Percentiles rank a stretch among this genome's conserved stretches.
Conservation (phyloP, 1,284 basidiomycete genomes). For the Rugosomyces carneus region DNA sequence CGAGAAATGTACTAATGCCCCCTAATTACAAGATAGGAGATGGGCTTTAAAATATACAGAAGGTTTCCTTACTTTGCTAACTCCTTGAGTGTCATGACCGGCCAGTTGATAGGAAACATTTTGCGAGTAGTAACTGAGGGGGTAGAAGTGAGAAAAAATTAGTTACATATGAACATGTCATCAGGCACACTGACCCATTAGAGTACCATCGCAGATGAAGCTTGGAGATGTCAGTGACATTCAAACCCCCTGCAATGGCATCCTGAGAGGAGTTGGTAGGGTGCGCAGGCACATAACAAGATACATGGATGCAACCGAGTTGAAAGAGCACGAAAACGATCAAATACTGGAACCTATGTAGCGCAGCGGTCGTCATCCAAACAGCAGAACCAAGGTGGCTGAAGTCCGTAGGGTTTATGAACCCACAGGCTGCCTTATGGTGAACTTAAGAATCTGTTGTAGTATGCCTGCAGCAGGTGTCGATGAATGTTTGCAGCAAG, state of each 20-base stretch:
- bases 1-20: conserved; percentile 75
- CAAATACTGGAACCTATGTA: neutral
- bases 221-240: conserved; percentile 50
- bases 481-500: neutral
- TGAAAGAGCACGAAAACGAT: conserved; percentile 6
- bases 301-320: conserved; percentile 14
- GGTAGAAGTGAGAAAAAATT: conserved; percentile 9
- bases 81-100: conserved; percentile 40
- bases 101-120: conserved; percentile 56
- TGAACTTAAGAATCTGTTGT: too few relatives aligned
- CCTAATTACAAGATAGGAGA: conserved; percentile 33
- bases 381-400: too few relatives aligned
- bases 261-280: conserved; percentile 60
- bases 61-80: conserved; percentile 41
- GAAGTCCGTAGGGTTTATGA: too few relatives aligned
- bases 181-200: conserved; percentile 34
- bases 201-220: conserved; percentile 60
- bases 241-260: conserved; percentile 41
- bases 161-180: conserved; percentile 3
- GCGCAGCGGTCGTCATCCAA: conserved; percentile 6
- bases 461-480: neutral
- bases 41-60: neutral
- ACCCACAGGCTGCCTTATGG: too few relatives aligned
- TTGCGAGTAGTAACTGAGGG: conserved; percentile 49
- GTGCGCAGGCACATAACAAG: conserved; percentile 65